Percentiles rank a stretch among this genome's conserved stretches.
phyloP scores from a whole-genome alignment of 352 stramenopile species.

The Plasmopara halstedii region DNA sequence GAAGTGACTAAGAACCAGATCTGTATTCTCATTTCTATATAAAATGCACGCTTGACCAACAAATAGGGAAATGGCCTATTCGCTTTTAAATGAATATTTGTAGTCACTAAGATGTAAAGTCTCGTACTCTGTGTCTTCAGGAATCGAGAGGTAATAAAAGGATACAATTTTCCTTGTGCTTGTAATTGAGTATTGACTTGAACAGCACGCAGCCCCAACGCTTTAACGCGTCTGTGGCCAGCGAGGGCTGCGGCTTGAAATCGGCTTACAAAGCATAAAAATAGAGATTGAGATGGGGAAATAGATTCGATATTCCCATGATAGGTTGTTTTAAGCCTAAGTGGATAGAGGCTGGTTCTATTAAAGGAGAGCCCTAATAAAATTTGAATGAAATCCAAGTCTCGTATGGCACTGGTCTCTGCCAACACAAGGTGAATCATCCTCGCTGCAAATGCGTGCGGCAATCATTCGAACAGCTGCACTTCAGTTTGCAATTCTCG shows the following conservation, averaged over 20 bases:
- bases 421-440: constrained; percentile 4
- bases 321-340: neutral
- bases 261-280: neutral
- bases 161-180: constrained; percentile 6
- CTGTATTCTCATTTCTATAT: too few species aligned
- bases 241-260: constrained; percentile 4
- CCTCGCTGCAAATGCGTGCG: constrained; percentile 14
- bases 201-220: constrained; percentile 12
- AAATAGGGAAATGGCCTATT: too few species aligned
- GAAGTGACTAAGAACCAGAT: too few species aligned
- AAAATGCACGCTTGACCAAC: too few species aligned
- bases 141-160: neutral
- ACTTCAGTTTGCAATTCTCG: constrained; percentile 54
- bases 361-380: constrained; percentile 20
- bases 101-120: too few species aligned
- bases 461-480: constrained; percentile 32
- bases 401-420: constrained; percentile 6
- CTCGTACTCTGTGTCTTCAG: neutral
- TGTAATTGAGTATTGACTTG: constrained; percentile 5
- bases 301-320: neutral
- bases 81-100: too few species aligned
- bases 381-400: constrained; percentile 6
- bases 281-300: constrained; percentile 6
- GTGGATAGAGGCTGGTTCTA: constrained; percentile 14
- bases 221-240: constrained; percentile 32